Base-by-base conservation (phyloP, 352 stramenopile species). In the Globisporangium alternatum region DNA sequence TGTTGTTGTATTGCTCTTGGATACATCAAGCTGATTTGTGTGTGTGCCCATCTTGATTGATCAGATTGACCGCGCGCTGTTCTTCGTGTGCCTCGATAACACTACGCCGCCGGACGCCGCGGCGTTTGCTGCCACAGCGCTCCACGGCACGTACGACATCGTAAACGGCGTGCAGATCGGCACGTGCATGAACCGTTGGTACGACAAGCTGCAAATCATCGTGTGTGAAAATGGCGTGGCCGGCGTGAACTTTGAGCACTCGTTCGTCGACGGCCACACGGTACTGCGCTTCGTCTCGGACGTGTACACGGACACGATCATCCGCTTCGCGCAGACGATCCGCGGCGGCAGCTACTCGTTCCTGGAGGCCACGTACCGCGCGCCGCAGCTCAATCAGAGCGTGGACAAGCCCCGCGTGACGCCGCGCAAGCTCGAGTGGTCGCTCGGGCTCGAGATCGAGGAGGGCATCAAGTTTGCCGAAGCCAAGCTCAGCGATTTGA, bases 201-300 rank as follows among this genome's bases (percentile, higher is more conserved):
- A 98, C 77, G 96, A 99, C 81, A 99, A 98, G 76, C 75, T 98
- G 25, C 94, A 98, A 77, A 82, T 98, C 15, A 98, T 98, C 65
- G 91, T 97, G 69, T 98, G 90, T 64, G 83, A 93, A 60, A 97
- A 98, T 64, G 95, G 95, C 67, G 90, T 93, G 39, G 92, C 95
- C 17, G 94, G 93, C 21, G 93, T 98, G 71, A 98, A 98, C 78
- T 99, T 99, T 81, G 96, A 99, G 82, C 96, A 99, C 77, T 97
- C 92, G 59, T 96, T 97, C 37, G 96, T 98, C 48, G 96, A 99
- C 75, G 96, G 96, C 19, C 96, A 99, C 81, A 98, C 96, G n/a
- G 95, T 98, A 19, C 71, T 97, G 55, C 86, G 86, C 48, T 93
- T 95, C 59, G 84, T 91, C 19, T 96, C 85, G 53, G 89, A 97